phyloP scores from a whole-genome alignment of 1,284 basidiomycete genomes.

The Sanghuangporus weigelae region DNA sequence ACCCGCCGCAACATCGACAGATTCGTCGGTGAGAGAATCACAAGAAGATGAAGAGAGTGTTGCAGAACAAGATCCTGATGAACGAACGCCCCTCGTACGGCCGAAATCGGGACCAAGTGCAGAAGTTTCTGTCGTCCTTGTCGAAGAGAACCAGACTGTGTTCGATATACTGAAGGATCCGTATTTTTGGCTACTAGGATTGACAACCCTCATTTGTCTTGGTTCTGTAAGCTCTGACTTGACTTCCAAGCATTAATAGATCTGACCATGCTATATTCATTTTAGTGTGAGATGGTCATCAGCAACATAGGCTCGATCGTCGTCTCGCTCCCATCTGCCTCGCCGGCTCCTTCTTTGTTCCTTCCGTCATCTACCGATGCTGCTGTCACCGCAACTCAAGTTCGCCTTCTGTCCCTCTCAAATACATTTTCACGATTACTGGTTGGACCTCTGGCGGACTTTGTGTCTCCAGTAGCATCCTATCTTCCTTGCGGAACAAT shows the following conservation, averaged over 20 bases:
- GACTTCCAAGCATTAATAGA: not conserved
- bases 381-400: slow-evolving; percentile 48
- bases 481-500: slow-evolving; percentile 33
- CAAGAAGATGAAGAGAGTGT: slow-evolving; percentile 13
- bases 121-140: slow-evolving; percentile 23
- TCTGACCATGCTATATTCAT: not conserved
- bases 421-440: slow-evolving; percentile 69
- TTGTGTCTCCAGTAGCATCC: slow-evolving; percentile 53
- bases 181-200: slow-evolving; percentile 53
- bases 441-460: slow-evolving; percentile 65
- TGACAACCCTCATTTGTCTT: slow-evolving; percentile 44
- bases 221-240: slow-evolving; percentile 47
- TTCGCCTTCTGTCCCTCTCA: slow-evolving; percentile 61
- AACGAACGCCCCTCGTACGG: slow-evolving; percentile 39
- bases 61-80: slow-evolving; percentile 21
- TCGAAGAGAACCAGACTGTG: slow-evolving; percentile 30
- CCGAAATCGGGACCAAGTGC: slow-evolving; percentile 19
- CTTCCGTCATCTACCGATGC: slow-evolving; percentile 26
- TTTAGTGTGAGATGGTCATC: slow-evolving; percentile 74
- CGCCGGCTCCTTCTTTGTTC: slow-evolving; percentile 20
- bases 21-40: slow-evolving; percentile 3
- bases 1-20: slow-evolving; percentile 6
- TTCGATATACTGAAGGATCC: slow-evolving; percentile 46
- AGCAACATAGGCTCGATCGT: slow-evolving; percentile 74
- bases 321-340: slow-evolving; percentile 47